Evolutionary conservation across 108 stramenopile species (phyloP), one percentile per base, ranked within the genome.

Genomic region (Mediolabrus comicus): DNA sequence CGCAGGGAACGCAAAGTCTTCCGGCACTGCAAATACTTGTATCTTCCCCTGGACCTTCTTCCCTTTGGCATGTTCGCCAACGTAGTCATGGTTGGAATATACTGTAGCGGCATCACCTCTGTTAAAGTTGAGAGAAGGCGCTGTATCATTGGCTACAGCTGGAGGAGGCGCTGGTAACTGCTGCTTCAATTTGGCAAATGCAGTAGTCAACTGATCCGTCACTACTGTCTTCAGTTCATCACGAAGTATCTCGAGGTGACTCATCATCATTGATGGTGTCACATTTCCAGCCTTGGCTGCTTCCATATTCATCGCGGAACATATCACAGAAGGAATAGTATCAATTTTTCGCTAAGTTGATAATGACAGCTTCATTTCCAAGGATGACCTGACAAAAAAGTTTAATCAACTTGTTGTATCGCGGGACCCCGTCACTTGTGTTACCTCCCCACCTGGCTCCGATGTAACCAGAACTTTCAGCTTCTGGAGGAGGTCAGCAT

Each of bases 211-310:
- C 5, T 19, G 4, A 19, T 3, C 8, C 22, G 4, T 25, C 5
- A 52, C 51, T 25, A 24, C 22, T 19, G 3, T 5, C 5, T 25
- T 52, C 5, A 52, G 3, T 3, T 19, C 4, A 5, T 52, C 51
- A 4, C 6, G 4, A 52, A 24, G 6, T 52, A 7, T 8, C 51
- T 52, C 51, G 22, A 52, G 24, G 6, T 5, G 34, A 26, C 27
- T 26, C 49, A 65, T n/a, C 6, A 65, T 43, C 26, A 30, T 41
- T 28, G 43, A 27, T 17, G 63, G 41, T 12, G 63, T 65, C 39
- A 65, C 63, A 12, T 65, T 36, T 5, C 63, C 63, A 28, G 63
- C 38, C 41, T 65, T 43, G 22, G 49, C 39, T 10, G 27, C 63
- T 39, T 62, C 39, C 4, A 39, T 36, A 8, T 62, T 36, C 13